Evolutionary conservation across 305 asterid species (phyloP).

Genomic region (Andrographis paniculata): DNA sequence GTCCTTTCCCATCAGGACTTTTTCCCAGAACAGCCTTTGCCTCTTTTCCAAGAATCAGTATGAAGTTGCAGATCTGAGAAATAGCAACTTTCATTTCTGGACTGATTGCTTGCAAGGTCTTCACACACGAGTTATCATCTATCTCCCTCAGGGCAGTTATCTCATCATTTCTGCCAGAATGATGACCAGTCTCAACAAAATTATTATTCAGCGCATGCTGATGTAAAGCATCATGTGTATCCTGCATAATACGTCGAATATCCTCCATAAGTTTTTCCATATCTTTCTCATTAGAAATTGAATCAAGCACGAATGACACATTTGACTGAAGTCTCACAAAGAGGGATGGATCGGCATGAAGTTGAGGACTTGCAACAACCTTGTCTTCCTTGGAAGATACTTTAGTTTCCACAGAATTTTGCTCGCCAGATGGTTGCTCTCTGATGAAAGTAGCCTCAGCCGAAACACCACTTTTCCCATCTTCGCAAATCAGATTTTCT

Average conservation of each 20-base stretch:
- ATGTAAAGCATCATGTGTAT: constrained; percentile 30
- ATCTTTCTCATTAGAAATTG: constrained; percentile 46
- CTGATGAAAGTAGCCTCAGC: constrained; percentile 20
- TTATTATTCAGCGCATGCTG: constrained; percentile 28
- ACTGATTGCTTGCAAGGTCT: constrained; percentile 19
- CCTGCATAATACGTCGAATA: constrained; percentile 47
- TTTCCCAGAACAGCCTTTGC: constrained; percentile 40
- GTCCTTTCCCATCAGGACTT: constrained; percentile 40
- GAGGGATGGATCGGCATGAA: constrained; percentile 30
- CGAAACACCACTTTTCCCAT: constrained; percentile 27
- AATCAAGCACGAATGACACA: constrained; percentile 51
- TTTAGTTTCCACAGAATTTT: constrained; percentile 20
- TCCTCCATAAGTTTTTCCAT: constrained; percentile 42
- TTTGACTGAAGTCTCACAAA: constrained; percentile 47
- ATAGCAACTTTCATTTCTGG: constrained; percentile 43
- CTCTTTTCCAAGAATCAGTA: constrained; percentile 52
- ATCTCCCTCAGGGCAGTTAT: constrained; percentile 23
- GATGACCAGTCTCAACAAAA: constrained; percentile 22
- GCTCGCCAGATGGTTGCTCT: constrained; percentile 24
- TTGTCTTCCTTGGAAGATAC: constrained; percentile 19
- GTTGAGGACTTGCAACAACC: constrained; percentile 23
- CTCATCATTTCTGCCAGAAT: constrained; percentile 24
- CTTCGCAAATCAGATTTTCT: constrained; percentile 29
- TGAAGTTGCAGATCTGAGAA: constrained; percentile 46
- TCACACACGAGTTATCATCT: constrained; percentile 24